These are phyloP conservation scores for Trebouxia sp. DNA, from an alignment of 139 green algal genomes.

Conservation along the genomic window DNA sequence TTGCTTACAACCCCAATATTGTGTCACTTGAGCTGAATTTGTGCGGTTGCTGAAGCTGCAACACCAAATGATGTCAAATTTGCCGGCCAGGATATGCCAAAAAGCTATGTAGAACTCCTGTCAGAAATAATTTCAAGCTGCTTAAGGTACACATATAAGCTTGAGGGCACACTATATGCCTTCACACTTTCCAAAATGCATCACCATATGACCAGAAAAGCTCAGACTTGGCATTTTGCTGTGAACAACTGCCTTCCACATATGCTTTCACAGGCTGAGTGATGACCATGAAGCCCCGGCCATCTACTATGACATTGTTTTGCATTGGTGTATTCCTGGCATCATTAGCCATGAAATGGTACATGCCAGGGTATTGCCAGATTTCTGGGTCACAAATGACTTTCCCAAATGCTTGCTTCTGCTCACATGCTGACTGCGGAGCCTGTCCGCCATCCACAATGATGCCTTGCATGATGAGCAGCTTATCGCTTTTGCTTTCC, in stretches of 20 bases:
- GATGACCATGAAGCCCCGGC: constrained; percentile 11
- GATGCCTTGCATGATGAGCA: neutral
- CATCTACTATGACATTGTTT: constrained; percentile 16
- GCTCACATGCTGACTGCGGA: constrained; percentile 4
- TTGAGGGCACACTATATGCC: too few species aligned
- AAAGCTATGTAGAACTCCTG: too few species aligned
- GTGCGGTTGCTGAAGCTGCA: too few species aligned
- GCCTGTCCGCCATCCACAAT: constrained; percentile 18
- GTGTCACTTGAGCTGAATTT: too few species aligned
- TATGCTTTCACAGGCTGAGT: constrained; percentile 14
- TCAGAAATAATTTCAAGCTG: too few species aligned
- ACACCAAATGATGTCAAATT: too few species aligned
- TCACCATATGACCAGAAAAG: constrained; percentile 25
- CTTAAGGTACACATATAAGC: too few species aligned
- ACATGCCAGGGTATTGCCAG: constrained; percentile 24
- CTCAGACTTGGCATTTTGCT: constrained; percentile 13
- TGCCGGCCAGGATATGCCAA: too few species aligned
- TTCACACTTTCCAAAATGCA: constrained; percentile 17
- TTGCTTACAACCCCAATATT: too few species aligned
- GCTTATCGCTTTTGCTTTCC: constrained; percentile 5
- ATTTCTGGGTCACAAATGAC: neutral
- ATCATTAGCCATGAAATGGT: constrained; percentile 25
- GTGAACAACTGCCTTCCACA: constrained; percentile 3
- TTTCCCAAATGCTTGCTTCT: constrained; percentile 1
- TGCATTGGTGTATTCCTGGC: constrained; percentile 25